A percentile compares a stretch with the other conserved stretches of the same genome.
Evolutionary conservation across 176 grass and related monocot genomes (phyloP).

Genomic region (Lolium perenne): DNA sequence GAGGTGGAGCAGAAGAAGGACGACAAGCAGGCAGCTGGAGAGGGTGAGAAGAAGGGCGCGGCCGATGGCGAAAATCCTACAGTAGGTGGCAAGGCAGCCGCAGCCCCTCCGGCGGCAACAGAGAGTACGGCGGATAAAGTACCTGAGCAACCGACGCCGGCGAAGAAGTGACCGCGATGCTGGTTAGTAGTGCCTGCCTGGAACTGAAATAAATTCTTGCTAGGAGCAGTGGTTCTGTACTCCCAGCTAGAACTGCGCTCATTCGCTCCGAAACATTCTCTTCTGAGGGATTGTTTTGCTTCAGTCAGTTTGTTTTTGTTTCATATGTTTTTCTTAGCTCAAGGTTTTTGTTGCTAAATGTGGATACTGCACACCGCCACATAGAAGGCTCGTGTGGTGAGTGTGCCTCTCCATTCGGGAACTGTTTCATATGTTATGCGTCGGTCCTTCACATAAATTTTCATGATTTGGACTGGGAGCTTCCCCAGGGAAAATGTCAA

Average conservation of each 20-base stretch:
- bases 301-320: not conserved
- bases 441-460: too few species aligned
- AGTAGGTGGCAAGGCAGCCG: not conserved
- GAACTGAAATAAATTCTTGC: constrained; percentile 5
- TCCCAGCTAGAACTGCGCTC: too few species aligned
- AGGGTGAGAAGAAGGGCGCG: constrained; percentile 1
- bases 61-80: not conserved
- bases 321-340: not conserved
- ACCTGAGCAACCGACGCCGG: not conserved
- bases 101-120: not conserved
- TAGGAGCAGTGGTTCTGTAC: not conserved
- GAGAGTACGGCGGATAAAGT: not conserved
- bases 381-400: too few species aligned
- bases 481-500: too few species aligned
- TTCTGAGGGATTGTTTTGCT: not conserved
- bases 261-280: not conserved
- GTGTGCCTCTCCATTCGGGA: too few species aligned
- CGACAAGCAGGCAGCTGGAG: not conserved
- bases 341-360: not conserved
- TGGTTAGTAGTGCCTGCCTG: not conserved
- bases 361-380: too few species aligned
- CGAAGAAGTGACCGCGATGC: constrained; percentile 36
- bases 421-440: not conserved
- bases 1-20: constrained; percentile 2
- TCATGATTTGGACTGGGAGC: too few species aligned